Percentiles rank a stretch among this genome's conserved stretches.
Conservation (phyloP, 1,284 basidiomycete species). For the Cutaneotrichosporon dermatis region DNA sequence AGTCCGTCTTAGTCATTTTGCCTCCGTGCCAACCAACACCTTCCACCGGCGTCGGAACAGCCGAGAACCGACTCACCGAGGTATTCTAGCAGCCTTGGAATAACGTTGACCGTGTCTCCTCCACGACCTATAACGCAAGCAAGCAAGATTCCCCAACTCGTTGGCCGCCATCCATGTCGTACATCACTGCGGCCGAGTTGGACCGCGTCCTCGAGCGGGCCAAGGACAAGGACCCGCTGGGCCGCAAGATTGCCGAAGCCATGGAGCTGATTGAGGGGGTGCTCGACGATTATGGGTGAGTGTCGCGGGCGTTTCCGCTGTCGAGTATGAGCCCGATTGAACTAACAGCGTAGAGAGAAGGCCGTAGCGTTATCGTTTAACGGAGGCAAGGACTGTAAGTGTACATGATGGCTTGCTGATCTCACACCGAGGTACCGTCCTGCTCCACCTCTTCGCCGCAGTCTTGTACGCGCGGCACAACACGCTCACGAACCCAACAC, state of each 20-base stretch:
- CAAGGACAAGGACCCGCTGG: conserved; percentile 35
- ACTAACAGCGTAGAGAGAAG: conserved; percentile 47
- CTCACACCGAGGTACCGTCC: conserved; percentile 72
- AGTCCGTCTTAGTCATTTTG: too few species aligned
- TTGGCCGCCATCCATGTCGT: conserved; percentile 1
- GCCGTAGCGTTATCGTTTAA: conserved; percentile 87
- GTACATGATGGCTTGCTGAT: background rate
- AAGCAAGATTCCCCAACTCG: background rate
- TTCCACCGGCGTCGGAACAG: conserved; percentile 1
- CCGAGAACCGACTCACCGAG: background rate
- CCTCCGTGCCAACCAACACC: background rate
- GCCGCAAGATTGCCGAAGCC: conserved; percentile 65
- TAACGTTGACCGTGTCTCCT: too few species aligned
- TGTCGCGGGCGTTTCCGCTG: background rate
- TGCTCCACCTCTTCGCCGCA: conserved; percentile 82
- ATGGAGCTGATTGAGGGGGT: conserved; percentile 70
- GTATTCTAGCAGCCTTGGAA: too few species aligned
- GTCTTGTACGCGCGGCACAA: conserved; percentile 52
- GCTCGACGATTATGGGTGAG: conserved; percentile 53
- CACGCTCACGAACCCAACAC: background rate
- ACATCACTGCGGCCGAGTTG: conserved; percentile 21
- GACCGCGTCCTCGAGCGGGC: conserved; percentile 33
- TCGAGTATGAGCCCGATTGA: too few species aligned
- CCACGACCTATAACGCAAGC: too few species aligned
- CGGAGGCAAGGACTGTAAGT: conserved; percentile 93